Evolutionary conservation across 306 rosid genomes (phyloP).

Genomic region (Pyrus bretschneideri): DNA sequence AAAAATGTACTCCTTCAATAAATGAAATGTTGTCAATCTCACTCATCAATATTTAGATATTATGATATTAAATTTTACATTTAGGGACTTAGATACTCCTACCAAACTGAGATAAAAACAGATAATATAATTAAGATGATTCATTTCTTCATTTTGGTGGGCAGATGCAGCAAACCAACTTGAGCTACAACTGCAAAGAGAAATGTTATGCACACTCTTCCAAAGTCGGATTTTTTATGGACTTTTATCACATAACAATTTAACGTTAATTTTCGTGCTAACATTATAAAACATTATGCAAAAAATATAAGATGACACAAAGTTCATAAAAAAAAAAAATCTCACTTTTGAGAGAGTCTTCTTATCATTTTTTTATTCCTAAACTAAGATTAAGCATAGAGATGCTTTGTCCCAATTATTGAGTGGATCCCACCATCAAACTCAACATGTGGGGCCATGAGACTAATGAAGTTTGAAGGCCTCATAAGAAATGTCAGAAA

Average conservation of each 20-base stretch:
- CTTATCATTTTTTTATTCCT: not conserved
- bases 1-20: not conserved
- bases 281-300: too few relatives aligned
- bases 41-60: not conserved
- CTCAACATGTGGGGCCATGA: not conserved
- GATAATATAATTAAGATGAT: not conserved
- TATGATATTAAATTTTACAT: not conserved
- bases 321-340: too few relatives aligned
- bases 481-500: not conserved
- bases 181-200: not conserved
- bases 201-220: too few relatives aligned
- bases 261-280: too few relatives aligned
- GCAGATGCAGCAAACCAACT: constrained; percentile 1
- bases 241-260: accelerated
- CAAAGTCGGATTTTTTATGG: too few relatives aligned
- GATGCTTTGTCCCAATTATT: not conserved
- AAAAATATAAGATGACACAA: too few relatives aligned
- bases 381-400: not conserved
- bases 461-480: not conserved
- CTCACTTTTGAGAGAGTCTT: accelerated
- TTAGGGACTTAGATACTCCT: not conserved
- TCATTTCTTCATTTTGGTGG: not conserved
- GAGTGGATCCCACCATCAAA: not conserved
- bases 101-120: not conserved
- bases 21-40: not conserved